Evolutionary conservation across 805 yeast species (phyloP).

Genomic region (Suhomyces tanzawaensis): DNA sequence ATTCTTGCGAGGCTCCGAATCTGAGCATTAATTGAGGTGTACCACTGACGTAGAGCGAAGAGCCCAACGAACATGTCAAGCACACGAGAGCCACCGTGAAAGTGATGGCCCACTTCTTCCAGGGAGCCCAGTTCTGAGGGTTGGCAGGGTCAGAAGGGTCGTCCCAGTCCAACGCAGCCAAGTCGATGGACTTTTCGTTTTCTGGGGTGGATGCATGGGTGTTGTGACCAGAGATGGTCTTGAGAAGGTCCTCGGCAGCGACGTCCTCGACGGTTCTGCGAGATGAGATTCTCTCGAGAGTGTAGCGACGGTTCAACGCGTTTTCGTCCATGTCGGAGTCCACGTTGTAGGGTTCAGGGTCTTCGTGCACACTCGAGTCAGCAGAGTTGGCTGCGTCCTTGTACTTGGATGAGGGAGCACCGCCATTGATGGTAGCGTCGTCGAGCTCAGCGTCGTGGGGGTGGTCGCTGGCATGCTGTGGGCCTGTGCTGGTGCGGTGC

Average conservation of each 20-base stretch:
- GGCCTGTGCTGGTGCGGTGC: no score
- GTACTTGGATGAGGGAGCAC: not conserved
- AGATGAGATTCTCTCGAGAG: constrained; percentile 19
- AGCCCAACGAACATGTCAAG: constrained; percentile 70
- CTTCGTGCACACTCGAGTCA: constrained; percentile 1
- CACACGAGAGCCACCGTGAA: constrained; percentile 64
- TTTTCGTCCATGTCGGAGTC: constrained; percentile 12
- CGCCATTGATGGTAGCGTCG: not conserved
- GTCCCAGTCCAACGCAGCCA: constrained; percentile 52
- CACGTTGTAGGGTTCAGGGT: constrained; percentile 3
- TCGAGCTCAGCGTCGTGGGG: not conserved
- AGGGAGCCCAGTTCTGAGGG: constrained; percentile 66
- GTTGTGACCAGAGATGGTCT: not conserved
- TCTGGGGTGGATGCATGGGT: not conserved
- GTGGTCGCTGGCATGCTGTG: not conserved
- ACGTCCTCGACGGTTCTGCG: constrained; percentile 17
- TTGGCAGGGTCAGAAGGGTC: constrained; percentile 57
- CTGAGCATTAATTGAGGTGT: constrained; percentile 49
- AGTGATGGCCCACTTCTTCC: constrained; percentile 65
- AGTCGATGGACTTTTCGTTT: constrained; percentile 9
- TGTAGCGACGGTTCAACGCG: constrained; percentile 13
- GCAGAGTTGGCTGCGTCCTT: constrained; percentile 1
- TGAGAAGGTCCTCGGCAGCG: constrained; percentile 14
- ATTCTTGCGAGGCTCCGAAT: constrained; percentile 56
- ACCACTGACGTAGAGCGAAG: constrained; percentile 69